Evolutionary conservation across 75 land plant species (phyloP), one percentile per base, ranked within the genome.

Genomic region (Selaginella moellendorffii): DNA sequence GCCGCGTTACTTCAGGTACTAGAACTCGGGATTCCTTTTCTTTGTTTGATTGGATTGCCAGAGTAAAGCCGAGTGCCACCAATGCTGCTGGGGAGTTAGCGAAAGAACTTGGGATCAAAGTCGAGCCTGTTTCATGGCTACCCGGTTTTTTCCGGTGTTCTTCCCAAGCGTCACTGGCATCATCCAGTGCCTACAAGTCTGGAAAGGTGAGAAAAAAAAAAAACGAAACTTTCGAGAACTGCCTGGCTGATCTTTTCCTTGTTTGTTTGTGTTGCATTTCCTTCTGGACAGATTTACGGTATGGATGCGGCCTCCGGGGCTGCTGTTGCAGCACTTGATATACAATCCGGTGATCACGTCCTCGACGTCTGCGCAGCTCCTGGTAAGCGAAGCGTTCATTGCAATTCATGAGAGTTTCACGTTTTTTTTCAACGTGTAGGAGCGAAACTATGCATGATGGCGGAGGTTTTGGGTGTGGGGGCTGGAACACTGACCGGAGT

Each of bases 351-450:
- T 30, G 96, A 92, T 60, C 97, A 92, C 74, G 79, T 92, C 20
- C 96, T 92, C 68, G 97, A 92, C 77, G 84, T 92, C 10, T 92
- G 97, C 80, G 96, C 96, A 67, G 97, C 97, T 51, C 97, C 97
- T 64, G 97, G 97, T 92, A 71, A n/a, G n/a, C n/a, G n/a, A n/a
- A n/a, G n/a, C n/a, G n/a, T n/a, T n/a, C n/a, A n/a, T n/a, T n/a
- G n/a, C n/a, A n/a, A n/a, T n/a, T n/a, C n/a, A n/a, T n/a, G n/a
- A n/a, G n/a, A n/a, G n/a, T n/a, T n/a, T 36, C 46, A 36, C 46
- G 46, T 36, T 36, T 36, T 5, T 14, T 36, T n/a, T n/a, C n/a
- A n/a, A n/a, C 46, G 46, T 36, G 46, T 36, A 93, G 98, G 96
- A 59, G 98, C 98, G 52, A 93, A 93, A 73, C 79, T 88, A 28